A percentile compares a stretch with the other conserved stretches of the same genome.
Conservation (phyloP, 2,329 filamentous ascomycete species). For the Colletotrichum sp. region DNA sequence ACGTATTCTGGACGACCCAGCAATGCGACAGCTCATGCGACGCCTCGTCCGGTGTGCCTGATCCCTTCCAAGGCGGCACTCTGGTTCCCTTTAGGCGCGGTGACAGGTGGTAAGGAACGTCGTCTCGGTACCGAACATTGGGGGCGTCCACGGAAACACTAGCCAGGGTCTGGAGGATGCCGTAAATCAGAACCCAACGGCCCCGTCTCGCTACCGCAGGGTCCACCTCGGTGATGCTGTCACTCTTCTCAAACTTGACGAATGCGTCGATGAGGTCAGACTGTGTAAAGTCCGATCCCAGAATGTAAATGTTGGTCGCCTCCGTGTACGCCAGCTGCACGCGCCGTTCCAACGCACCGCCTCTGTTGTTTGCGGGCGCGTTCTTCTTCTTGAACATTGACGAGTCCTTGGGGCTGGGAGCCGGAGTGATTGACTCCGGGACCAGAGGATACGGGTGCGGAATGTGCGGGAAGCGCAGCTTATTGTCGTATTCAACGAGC, state of each 20-base stretch:
- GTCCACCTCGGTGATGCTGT: constrained; percentile 54
- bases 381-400: constrained; percentile 37
- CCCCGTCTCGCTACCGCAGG: constrained; percentile 60
- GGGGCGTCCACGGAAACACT: constrained; percentile 63
- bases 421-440: constrained; percentile 53
- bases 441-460: constrained; percentile 70
- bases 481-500: constrained; percentile 68
- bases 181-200: constrained; percentile 66
- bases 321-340: constrained; percentile 63
- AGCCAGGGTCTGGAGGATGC: constrained; percentile 62
- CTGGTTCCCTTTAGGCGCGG: constrained; percentile 55
- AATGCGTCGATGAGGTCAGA: constrained; percentile 62
- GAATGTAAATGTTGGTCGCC: constrained; percentile 61
- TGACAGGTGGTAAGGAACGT: constrained; percentile 61
- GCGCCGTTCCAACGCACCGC: constrained; percentile 46
- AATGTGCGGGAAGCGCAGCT: constrained; percentile 66
- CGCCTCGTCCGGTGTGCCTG: constrained; percentile 36
- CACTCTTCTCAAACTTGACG: constrained; percentile 59
- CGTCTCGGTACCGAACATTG: constrained; percentile 53
- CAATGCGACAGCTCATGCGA: constrained; percentile 57
- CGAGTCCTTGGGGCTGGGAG: constrained; percentile 26
- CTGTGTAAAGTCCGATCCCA: constrained; percentile 56
- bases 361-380: constrained; percentile 21
- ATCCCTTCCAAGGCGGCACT: constrained; percentile 59
- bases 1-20: constrained; percentile 49